Evolutionary conservation across 129 eudicot species (phyloP).

Genomic region (Ambrosia artemisiifolia): DNA sequence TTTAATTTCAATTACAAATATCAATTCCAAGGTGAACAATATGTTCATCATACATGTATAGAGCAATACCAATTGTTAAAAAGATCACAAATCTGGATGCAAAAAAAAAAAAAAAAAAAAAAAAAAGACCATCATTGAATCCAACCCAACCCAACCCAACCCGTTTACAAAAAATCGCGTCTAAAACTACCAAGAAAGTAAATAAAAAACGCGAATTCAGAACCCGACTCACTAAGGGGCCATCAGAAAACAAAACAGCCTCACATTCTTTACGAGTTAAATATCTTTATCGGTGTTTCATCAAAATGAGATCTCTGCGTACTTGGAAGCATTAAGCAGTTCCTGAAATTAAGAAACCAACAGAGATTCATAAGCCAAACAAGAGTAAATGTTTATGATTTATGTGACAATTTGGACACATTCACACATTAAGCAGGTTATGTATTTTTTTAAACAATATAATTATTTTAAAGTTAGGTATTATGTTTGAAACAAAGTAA

Average conservation of each 20-base stretch:
- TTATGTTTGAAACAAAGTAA: not conserved
- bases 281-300: not conserved
- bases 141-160: slow-evolving; percentile 15
- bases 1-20: slow-evolving; percentile 17
- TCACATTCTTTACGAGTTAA: slow-evolving; percentile 30
- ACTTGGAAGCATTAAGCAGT: slow-evolving; percentile 36
- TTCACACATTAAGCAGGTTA: not conserved
- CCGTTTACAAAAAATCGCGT: not conserved
- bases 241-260: slow-evolving; percentile 36
- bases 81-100: slow-evolving; percentile 26
- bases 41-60: slow-evolving; percentile 31
- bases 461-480: not conserved
- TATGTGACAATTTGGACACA: not conserved
- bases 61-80: slow-evolving; percentile 19
- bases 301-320: slow-evolving; percentile 38
- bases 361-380: not conserved
- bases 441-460: not conserved
- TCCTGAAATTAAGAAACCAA: slow-evolving; percentile 28
- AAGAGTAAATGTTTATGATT: not conserved
- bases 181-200: slow-evolving; percentile 21
- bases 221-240: slow-evolving; percentile 34
- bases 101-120: not conserved
- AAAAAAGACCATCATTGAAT: slow-evolving; percentile 5
- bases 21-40: slow-evolving; percentile 19
- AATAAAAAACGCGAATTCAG: not conserved